These are phyloP conservation scores for Carex arenaria DNA, from an alignment of 202 grass and related monocot species.

Conservation along the genomic window DNA sequence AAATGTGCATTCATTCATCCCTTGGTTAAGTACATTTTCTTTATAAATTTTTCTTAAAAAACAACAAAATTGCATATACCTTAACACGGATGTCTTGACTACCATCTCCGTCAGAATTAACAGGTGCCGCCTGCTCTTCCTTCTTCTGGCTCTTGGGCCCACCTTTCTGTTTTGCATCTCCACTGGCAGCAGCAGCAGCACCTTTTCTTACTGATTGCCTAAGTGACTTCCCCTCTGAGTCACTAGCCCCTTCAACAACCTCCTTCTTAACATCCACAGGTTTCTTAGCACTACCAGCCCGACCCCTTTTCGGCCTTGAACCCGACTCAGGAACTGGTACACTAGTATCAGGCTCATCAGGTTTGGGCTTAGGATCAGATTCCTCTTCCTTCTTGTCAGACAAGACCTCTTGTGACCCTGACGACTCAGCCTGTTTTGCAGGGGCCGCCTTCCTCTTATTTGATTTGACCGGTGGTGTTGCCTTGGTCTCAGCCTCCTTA, in stretches of 20 bases:
- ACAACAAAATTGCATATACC: slow-evolving; percentile 32
- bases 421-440: slow-evolving; percentile 5
- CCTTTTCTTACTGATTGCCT: slow-evolving; percentile 31
- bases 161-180: slow-evolving; percentile 7
- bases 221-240: slow-evolving; percentile 43
- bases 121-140: slow-evolving; percentile 14
- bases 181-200: not conserved
- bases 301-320: slow-evolving; percentile 37
- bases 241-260: slow-evolving; percentile 18
- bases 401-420: slow-evolving; percentile 19
- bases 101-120: slow-evolving; percentile 26
- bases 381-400: slow-evolving; percentile 31
- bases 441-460: not conserved
- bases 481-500: slow-evolving; percentile 14
- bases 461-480: not conserved
- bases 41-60: not conserved
- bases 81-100: slow-evolving; percentile 41
- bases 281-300: slow-evolving; percentile 33
- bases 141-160: slow-evolving; percentile 17
- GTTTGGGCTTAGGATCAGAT: not conserved
- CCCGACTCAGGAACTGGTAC: not conserved
- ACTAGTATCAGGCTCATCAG: slow-evolving; percentile 10
- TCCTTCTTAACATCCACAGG: slow-evolving; percentile 31
- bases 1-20: not conserved
- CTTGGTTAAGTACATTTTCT: not conserved